Conservation (phyloP, 169 alveolate species). For the Eimeria sp. region DNA sequence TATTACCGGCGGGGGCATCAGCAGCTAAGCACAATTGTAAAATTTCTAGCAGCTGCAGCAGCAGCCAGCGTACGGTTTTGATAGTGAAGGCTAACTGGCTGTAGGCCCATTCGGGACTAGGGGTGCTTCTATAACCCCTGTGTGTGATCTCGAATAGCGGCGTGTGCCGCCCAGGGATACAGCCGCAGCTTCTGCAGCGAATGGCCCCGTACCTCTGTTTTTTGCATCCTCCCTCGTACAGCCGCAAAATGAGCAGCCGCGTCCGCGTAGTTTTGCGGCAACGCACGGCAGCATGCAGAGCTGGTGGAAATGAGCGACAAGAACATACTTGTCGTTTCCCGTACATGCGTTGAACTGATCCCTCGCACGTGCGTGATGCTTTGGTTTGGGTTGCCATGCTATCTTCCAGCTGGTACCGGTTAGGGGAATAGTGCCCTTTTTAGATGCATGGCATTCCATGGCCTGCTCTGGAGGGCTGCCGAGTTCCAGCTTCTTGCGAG, state of each 20-base stretch:
- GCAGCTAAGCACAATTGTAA: slow-evolving; percentile 30
- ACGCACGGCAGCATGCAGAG: background rate
- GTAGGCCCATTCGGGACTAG: slow-evolving; percentile 8
- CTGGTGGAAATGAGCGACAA: background rate
- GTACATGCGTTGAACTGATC: background rate
- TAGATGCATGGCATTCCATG: background rate
- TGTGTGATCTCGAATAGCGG: background rate
- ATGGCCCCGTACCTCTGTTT: background rate
- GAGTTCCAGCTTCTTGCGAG: background rate
- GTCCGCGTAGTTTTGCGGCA: background rate
- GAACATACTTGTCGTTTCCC: background rate
- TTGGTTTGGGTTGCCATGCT: background rate
- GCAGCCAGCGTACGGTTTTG: slow-evolving; percentile 34
- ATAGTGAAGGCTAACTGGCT: slow-evolving; percentile 37
- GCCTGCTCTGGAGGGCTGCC: background rate
- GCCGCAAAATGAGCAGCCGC: slow-evolving; percentile 19
- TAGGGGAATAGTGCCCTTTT: background rate
- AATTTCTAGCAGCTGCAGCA: slow-evolving; percentile 43
- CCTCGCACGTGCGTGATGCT: background rate
- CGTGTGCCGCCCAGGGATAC: background rate
- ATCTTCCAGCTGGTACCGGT: background rate
- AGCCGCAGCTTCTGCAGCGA: slow-evolving; percentile 21
- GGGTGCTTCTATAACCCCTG: background rate
- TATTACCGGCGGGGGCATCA: slow-evolving; percentile 14
- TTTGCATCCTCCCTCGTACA: background rate